Base-by-base conservation (phyloP, 345 rosid genomes). In the thale cress (Arabidopsis thaliana) region DNA sequence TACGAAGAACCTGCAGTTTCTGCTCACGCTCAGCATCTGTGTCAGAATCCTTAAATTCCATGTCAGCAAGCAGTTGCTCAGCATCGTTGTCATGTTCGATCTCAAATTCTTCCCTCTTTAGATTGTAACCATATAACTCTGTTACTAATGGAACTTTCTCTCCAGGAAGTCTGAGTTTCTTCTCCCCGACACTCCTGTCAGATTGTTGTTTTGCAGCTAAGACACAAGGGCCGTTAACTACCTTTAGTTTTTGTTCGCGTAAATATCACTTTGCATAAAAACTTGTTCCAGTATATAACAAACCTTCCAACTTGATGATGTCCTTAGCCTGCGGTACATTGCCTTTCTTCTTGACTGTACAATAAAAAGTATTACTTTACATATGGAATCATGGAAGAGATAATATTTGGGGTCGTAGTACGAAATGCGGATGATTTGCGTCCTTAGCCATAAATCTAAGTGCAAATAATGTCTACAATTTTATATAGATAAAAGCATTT, bases 31-130 rank as follows among this genome's bases (percentile, higher is more conserved):
- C 99, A 70, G 89, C 86, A 79, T 85, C 85, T 37, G 90, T 77
- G 74, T 95, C 97, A 41, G 83, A 74, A 33, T 90, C 96, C 80
- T 81, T 84, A 78, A 95, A 95, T 63, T 95, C 99, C 99, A 92
- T 95, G 74, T 92, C 98, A 40, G 96, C 97, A 50, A 92, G 84
- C 74, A 90, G 78, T 65, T 87, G 97, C 85, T 95, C 98, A 8
- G 99, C 98, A 78, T 95, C 96, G 55, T 95, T 92, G 74, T 95
- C 99, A 66, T 92, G 87, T 83, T 90, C 99, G 69, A 89, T 73
- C 83, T 95, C 99, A 85, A 95, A 92, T 78, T 95, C 99, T 81
- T 85, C 85, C 83, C 99, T 87, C 87, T 92, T 92, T 69, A 85
- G 73, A 79, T 95, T 95, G 80, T 87, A 95, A 77, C 98, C 97